Percentiles rank a stretch among this genome's conserved stretches.
Evolutionary conservation across 2,329 filamentous ascomycete genomes (phyloP).

Genomic region (Fusarium beomiforme): DNA sequence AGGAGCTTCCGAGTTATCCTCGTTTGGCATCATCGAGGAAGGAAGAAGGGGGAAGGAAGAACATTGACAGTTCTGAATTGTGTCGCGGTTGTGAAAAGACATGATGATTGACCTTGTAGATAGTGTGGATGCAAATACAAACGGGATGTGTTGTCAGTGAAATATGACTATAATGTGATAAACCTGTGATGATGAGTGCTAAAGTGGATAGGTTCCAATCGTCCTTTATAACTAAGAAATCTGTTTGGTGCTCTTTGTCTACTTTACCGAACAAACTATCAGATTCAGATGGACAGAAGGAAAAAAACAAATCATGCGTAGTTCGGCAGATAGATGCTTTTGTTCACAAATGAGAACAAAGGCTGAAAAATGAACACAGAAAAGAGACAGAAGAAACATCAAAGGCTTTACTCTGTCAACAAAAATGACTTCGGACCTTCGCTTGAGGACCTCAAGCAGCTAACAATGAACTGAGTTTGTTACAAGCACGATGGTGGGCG

Average conservation of each 20-base stretch:
- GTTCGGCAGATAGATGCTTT: accelerated
- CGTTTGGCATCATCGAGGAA: not conserved
- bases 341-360: not conserved
- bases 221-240: accelerated
- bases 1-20: not conserved
- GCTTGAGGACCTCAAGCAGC: accelerated
- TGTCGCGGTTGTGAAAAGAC: not conserved
- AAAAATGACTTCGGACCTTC: accelerated
- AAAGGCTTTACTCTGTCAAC: not conserved
- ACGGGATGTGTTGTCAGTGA: not conserved
- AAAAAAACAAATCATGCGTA: not conserved
- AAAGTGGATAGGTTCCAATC: accelerated
- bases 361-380: too few species aligned
- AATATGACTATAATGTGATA: not conserved
- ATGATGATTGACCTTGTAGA: not conserved
- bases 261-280: not conserved
- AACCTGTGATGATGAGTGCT: accelerated
- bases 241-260: not conserved
- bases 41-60: not conserved
- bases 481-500: too few species aligned
- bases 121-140: not conserved
- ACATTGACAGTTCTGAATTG: not conserved
- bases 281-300: not conserved
- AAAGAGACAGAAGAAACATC: accelerated
- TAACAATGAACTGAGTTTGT: too few species aligned